Conservation (phyloP, 768 basidiomycete genomes). For the Gelatoporia subvermispora region DNA sequence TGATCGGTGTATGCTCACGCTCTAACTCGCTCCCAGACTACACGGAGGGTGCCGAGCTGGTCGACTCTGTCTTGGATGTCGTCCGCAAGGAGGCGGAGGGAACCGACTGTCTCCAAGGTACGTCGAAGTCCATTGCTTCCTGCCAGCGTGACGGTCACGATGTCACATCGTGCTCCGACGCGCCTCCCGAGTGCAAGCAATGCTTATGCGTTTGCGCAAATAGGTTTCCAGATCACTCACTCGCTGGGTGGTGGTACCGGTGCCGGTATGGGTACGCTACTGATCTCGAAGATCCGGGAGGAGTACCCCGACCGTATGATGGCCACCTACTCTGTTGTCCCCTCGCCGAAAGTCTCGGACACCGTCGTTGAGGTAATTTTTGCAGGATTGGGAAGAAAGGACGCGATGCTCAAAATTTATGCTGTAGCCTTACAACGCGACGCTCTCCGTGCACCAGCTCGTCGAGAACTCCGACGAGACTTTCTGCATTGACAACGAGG, state of each 20-base stretch:
- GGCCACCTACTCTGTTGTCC: constrained; percentile 99
- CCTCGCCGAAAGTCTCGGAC: constrained; percentile 95
- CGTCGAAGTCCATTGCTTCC: constrained; percentile 14
- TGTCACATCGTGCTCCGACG: constrained; percentile 1
- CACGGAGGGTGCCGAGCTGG: constrained; percentile 96
- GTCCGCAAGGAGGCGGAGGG: constrained; percentile 99
- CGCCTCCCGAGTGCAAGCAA: constrained; percentile 9
- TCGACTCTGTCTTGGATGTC: constrained; percentile 96
- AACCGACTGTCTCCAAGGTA: constrained; percentile 94
- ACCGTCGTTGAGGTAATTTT: constrained; percentile 86
- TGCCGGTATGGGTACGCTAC: constrained; percentile 98
- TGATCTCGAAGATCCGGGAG: constrained; percentile 98
- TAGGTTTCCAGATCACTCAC: constrained; percentile 98
- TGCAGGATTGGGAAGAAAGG: not conserved
- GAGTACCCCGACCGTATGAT: constrained; percentile 99
- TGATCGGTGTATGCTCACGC: constrained; percentile 12
- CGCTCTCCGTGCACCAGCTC: constrained; percentile 95
- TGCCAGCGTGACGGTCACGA: constrained; percentile 2
- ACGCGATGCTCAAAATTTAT: not conserved
- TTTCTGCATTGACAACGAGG: constrained; percentile 99
- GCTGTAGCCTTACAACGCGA: constrained; percentile 91
- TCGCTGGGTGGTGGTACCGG: constrained; percentile 99
- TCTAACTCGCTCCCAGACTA: constrained; percentile 48
- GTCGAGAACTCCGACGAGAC: constrained; percentile 99
- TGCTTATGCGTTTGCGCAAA: constrained; percentile 2